Evolutionary conservation across 352 stramenopile species (phyloP).

Genomic region (Phytophthora sojae): DNA sequence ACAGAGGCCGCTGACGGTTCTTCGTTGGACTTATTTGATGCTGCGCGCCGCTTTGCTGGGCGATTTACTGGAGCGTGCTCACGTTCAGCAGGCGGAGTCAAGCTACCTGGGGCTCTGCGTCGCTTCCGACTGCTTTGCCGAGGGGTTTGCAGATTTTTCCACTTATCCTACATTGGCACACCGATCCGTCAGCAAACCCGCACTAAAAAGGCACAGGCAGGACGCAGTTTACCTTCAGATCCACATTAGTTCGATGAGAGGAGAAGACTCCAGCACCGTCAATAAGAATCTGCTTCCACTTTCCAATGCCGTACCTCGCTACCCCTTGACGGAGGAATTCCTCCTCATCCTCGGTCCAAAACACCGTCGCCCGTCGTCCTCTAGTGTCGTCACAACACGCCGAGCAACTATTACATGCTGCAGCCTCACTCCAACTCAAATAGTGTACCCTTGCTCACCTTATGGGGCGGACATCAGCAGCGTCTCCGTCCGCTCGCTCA

Average conservation of each 20-base stretch:
- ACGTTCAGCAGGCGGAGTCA: not conserved
- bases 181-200: not conserved
- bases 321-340: conserved; percentile 51
- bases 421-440: too few species aligned
- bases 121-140: conserved; percentile 9
- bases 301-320: conserved; percentile 44
- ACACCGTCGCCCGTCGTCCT: conserved; percentile 34
- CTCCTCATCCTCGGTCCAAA: conserved; percentile 60
- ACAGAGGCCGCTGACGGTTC: conserved; percentile 1
- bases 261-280: conserved; percentile 51
- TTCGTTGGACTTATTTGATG: not conserved
- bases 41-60: not conserved
- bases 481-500: not conserved
- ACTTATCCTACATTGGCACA: conserved; percentile 49
- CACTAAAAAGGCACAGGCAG: not conserved
- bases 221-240: conserved; percentile 60
- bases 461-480: not conserved
- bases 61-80: not conserved
- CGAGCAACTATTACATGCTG: not conserved
- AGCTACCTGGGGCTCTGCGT: conserved; percentile 1
- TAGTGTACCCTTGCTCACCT: not conserved
- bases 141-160: conserved; percentile 39
- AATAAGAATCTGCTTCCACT: conserved; percentile 58
- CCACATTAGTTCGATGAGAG: conserved; percentile 59
- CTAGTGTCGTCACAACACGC: conserved; percentile 5